Percentiles rank a stretch among this genome's conserved stretches.
These are phyloP conservation scores for Calonectria naviculata DNA, from an alignment of 2,329 filamentous ascomycete species.

Conservation along the genomic window DNA sequence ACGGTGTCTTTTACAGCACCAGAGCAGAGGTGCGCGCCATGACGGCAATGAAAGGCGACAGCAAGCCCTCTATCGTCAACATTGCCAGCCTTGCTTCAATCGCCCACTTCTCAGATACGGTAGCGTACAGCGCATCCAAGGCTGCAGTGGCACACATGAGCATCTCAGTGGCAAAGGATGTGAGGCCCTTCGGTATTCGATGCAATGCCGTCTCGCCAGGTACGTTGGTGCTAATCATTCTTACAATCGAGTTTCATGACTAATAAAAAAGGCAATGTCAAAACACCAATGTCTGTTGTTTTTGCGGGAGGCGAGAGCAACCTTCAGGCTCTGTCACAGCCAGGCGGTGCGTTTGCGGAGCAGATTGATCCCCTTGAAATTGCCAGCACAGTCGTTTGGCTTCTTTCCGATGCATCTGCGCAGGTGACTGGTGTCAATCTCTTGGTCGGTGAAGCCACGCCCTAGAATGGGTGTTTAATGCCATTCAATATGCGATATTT, in stretches of 20 bases:
- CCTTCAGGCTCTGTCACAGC: not conserved
- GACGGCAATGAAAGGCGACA: not conserved
- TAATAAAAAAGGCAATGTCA: not conserved
- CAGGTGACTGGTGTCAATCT: not conserved
- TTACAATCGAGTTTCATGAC: not conserved
- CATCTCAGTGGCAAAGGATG: not conserved
- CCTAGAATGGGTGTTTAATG: not conserved
- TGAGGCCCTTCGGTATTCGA: not conserved
- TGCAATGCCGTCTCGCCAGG: not conserved
- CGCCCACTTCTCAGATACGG: not conserved
- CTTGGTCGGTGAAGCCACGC: not conserved
- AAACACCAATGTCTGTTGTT: not conserved
- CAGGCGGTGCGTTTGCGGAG: not conserved
- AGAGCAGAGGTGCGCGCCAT: not conserved
- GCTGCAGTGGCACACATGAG: not conserved
- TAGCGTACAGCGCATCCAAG: not conserved
- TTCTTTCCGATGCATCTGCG: not conserved
- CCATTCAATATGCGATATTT: too few relatives aligned
- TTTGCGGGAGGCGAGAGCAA: not conserved
- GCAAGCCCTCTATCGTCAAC: not conserved
- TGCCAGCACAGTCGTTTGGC: not conserved
- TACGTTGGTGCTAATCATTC: not conserved
- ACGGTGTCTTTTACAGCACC: not conserved
- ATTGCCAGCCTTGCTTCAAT: not conserved
- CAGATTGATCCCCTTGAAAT: not conserved